These are phyloP conservation scores for Sporothrix phasma DNA, from an alignment of 2,329 filamentous ascomycete species.

Conservation along the genomic window DNA sequence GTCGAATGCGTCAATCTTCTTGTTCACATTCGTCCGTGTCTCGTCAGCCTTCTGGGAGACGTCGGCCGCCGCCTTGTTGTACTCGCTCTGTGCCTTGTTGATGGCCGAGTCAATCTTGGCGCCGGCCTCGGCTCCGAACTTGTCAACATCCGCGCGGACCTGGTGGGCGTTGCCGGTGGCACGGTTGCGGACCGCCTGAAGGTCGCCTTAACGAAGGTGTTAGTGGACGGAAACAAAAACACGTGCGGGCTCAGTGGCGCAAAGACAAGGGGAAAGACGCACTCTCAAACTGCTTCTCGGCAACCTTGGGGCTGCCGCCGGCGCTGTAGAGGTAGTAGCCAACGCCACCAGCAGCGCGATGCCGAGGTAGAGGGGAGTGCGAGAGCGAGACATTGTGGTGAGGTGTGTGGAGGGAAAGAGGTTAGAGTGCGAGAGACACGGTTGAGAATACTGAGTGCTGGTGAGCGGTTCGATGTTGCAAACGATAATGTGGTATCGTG, in stretches of 20 bases:
- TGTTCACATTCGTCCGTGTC: slow-evolving; percentile 46
- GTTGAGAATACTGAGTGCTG: no score
- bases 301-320: slow-evolving; percentile 69
- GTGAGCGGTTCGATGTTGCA: neutral
- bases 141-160: slow-evolving; percentile 54
- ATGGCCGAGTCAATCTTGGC: slow-evolving; percentile 61
- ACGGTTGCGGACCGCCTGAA: slow-evolving; percentile 56
- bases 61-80: slow-evolving; percentile 57
- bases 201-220: slow-evolving; percentile 54
- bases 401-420: neutral
- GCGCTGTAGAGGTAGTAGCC: slow-evolving; percentile 90
- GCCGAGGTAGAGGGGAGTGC: slow-evolving; percentile 44
- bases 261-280: slow-evolving; percentile 28
- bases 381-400: slow-evolving; percentile 36
- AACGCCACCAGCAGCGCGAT: slow-evolving; percentile 55
- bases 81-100: slow-evolving; percentile 51
- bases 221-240: neutral
- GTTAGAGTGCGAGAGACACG: neutral
- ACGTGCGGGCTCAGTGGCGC: no score
- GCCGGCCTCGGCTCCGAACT: slow-evolving; percentile 50
- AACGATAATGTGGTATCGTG: neutral
- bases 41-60: slow-evolving; percentile 73
- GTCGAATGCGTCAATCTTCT: slow-evolving; percentile 76
- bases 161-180: slow-evolving; percentile 56
- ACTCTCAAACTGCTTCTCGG: slow-evolving; percentile 85